Evolutionary conservation across 2,329 filamentous ascomycete genomes (phyloP).

Genomic region (Pseudocercospora crystallina): DNA sequence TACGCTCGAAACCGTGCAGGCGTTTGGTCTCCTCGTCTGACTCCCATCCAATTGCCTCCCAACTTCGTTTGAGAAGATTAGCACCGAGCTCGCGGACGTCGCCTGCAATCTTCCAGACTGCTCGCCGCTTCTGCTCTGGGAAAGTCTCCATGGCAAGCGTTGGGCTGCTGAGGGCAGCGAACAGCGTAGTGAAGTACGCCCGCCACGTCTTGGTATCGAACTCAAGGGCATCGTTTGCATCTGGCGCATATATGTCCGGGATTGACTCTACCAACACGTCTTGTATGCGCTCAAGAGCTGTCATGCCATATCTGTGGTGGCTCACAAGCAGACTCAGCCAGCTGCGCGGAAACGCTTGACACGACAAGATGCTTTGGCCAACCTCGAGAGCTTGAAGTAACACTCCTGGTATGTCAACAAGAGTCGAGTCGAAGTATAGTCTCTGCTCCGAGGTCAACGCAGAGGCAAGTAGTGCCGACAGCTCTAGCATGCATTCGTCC

Average conservation of each 20-base stretch:
- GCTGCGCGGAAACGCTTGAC: conserved; percentile 81
- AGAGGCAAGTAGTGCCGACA: conserved; percentile 82
- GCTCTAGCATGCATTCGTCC: conserved; percentile 84
- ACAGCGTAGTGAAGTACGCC: conserved; percentile 81
- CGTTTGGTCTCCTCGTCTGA: conserved; percentile 74
- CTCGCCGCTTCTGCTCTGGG: conserved; percentile 90
- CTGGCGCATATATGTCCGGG: conserved; percentile 85
- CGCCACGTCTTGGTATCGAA: conserved; percentile 97
- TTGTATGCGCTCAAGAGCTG: conserved; percentile 77
- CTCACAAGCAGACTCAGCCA: conserved; percentile 89
- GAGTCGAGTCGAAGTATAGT: conserved; percentile 34
- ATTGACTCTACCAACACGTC: conserved; percentile 77
- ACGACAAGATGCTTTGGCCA: conserved; percentile 83
- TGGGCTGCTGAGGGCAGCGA: conserved; percentile 86
- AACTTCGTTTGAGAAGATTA: conserved; percentile 77
- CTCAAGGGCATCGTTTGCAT: conserved; percentile 49
- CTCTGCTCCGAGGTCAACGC: conserved; percentile 30
- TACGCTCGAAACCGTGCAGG: conserved; percentile 74
- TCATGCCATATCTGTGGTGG: conserved; percentile 67
- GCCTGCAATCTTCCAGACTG: conserved; percentile 98
- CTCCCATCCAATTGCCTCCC: conserved; percentile 98
- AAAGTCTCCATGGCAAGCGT: conserved; percentile 91
- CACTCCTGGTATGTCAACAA: conserved; percentile 72
- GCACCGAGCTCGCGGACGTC: conserved; percentile 92
- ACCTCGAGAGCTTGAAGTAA: conserved; percentile 78